Base-by-base conservation (phyloP, 306 rosid genomes). In the Lathyrus tuberosus region DNA sequence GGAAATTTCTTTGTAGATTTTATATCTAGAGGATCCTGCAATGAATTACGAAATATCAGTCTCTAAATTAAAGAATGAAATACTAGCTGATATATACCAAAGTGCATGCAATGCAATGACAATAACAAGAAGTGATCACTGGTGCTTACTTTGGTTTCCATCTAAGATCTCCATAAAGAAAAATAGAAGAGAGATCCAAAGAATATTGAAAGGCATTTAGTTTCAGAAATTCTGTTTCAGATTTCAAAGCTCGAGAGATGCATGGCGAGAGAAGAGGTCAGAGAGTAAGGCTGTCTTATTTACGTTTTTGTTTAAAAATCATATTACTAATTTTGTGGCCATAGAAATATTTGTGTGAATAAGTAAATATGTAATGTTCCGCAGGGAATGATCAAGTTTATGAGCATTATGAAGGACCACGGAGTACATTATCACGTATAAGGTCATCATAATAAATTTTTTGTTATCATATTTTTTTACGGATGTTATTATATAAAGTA, bases 211-310 rank as follows among this genome's bases (percentile, higher is more conserved):
- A 8, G 58, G 65, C 54, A 53, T 56, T 35, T 69, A 17, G 43
- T 49, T 51, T 76, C 76, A 59, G 53, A 65, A 64, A 14, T 13
- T 69, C 53, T 68, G 72, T 80, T 82, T 62, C 67, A 18, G 42
- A 5, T 18, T 59, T 33, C 40, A 40, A 56, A 8, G 33, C 5
- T 40, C 15, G 83, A 84, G 91, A 79, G 73, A 83, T 76, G 62
- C 57, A 41, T 72, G 87, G 80, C 91, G 71, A 77, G 72, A 81
- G 84, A 89, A 86, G 60, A 62, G 96, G 86, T 84, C 86, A 77
- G 67, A 80, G 57, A 58, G 47, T 33, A 62, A 62, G 68, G 15
- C 31, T 59, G 67, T 40, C 56, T 64, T 64, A 62, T 59, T 61
- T 20, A 61, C 12, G 51, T 42, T 78, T 67, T 80, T 53, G 10